Evolutionary conservation across 108 stramenopile species (phyloP), one percentile per base, ranked within the genome.

Genomic region (Cyclotella atomus): DNA sequence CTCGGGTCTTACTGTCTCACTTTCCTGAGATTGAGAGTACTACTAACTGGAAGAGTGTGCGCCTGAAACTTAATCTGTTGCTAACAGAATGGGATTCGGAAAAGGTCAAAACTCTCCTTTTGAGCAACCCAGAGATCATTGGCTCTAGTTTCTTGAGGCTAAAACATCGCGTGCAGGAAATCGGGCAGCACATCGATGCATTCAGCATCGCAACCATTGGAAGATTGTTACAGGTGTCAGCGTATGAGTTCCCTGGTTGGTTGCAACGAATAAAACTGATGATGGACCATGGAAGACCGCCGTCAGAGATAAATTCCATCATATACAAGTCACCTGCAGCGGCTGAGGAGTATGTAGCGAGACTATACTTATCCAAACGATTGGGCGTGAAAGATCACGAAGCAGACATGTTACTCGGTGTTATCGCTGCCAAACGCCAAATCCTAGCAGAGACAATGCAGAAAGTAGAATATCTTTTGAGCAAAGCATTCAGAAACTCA

Each of bases 401-500:
- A 56, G 47, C 33, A 30, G 68, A 50, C 38, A 61, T 41, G 23
- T 57, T 65, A 49, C 43, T 77, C 56, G 47, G 25, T 21, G 35
- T 55, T 29, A 33, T 59, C 6, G n/a, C 36, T 32, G 49, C 17
- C n/a, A 16, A 16, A 21, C 46, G 24, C 12, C 69, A 24, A 45
- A 70, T 52, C 32, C 50, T 35, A n/a, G 21, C 15, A 36, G n/a
- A 52, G 10, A 21, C 60, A 16, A 47, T n/a, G 16, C 56, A 43
- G 29, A 70, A 50, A 32, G 16, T 66, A 28, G 71, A 72, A 7
- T 79, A 68, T 59, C 70, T 78, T 50, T 46, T 78, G 43, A 54
- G 38, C 29, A 25, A 71, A 41, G 77, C 34, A 17, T 78, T 78
- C 29, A 27, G 32, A 21, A 61, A 50, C 32, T 70, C 77, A 17